Conservation (phyloP, 1,284 basidiomycete genomes). For the Microbotryomycetes sp. region DNA sequence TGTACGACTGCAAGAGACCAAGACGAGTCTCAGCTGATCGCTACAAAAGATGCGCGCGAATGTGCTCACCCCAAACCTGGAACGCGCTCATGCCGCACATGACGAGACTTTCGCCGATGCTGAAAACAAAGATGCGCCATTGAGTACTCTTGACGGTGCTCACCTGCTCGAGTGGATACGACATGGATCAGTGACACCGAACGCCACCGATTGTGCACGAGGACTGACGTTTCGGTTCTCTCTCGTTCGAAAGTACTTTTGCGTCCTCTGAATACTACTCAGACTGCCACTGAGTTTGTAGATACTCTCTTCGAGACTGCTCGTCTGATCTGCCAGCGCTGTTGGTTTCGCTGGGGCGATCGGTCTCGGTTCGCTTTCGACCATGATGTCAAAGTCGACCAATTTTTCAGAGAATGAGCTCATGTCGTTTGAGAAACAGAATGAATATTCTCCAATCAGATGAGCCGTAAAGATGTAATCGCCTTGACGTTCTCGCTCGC, state of each 20-base stretch:
- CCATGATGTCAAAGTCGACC: conserved; percentile 87
- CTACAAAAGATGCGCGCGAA: neutral
- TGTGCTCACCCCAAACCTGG: conserved; percentile 35
- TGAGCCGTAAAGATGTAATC: conserved; percentile 97
- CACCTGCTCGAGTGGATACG: conserved; percentile 14
- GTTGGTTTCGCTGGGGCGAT: conserved; percentile 65
- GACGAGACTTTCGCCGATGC: conserved; percentile 30
- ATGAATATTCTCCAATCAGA: conserved; percentile 87
- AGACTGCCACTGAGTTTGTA: conserved; percentile 80
- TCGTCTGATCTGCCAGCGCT: conserved; percentile 76
- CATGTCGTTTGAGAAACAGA: conserved; percentile 96
- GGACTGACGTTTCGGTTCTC: conserved; percentile 31
- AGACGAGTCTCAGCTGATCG: neutral
- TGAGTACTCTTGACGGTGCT: conserved; percentile 36
- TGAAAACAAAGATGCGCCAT: conserved; percentile 35
- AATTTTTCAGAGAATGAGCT: conserved; percentile 83
- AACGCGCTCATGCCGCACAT: conserved; percentile 38
- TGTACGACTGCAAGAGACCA: conserved; percentile 12
- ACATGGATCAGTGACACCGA: neutral
- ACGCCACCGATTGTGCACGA: no score
- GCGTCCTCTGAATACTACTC: conserved; percentile 76
- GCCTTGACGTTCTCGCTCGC: conserved; percentile 80
- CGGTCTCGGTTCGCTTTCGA: conserved; percentile 84
- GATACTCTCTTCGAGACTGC: conserved; percentile 82
- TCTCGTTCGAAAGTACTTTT: conserved; percentile 63